Evolutionary conservation across 176 grass and related monocot species (phyloP), one percentile per base, ranked within the genome.

Genomic region (Aegilops sharonensis): DNA sequence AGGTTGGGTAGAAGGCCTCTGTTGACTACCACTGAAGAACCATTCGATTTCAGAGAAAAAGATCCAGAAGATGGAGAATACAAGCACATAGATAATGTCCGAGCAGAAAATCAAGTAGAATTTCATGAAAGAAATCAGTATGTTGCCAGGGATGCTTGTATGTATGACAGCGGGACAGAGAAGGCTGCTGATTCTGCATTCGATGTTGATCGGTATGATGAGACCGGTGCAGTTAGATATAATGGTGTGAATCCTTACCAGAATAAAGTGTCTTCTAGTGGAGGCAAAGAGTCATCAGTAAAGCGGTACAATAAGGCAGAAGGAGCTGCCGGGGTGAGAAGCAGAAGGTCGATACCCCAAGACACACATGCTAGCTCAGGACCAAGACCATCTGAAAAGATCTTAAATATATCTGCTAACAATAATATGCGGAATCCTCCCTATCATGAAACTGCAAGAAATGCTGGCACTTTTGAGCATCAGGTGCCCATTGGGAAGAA

Each of bases 331-430:
- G 80, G 75, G 65, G 45, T 78, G 50, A 93, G 89, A 78, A 92
- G 69, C 81, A 72, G 74, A 87, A 95, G 64, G 57, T 87, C 56
- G 32, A 83, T 86, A 25, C 66, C 78, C 14, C 87, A 88, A 85
- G 91, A 83, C n/a, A 32, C 71, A 69, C 85, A 70, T 81, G 67
- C 78, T 86, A 92, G 52, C 88, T 88, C 82, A 76, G 79, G 70
- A 30, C 79, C 64, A 82, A 87, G 85, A 73, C 85, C 78, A 85
- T 92, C 92, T 18, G 87, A 80, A 75, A 94, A 90, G 80, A 85
- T 92, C 76, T 61, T 87, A 17, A 91, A 94, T 85, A 69, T 89
- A 74, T 90, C 97, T 75, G 87, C 75, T 83, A 94, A 91, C 87
- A 88, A 63, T 62, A 89, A 83, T 64, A 86, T 74, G 27, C 69